Conservation (phyloP, 2,329 filamentous ascomycete species). For the Calonectria pteridis region DNA sequence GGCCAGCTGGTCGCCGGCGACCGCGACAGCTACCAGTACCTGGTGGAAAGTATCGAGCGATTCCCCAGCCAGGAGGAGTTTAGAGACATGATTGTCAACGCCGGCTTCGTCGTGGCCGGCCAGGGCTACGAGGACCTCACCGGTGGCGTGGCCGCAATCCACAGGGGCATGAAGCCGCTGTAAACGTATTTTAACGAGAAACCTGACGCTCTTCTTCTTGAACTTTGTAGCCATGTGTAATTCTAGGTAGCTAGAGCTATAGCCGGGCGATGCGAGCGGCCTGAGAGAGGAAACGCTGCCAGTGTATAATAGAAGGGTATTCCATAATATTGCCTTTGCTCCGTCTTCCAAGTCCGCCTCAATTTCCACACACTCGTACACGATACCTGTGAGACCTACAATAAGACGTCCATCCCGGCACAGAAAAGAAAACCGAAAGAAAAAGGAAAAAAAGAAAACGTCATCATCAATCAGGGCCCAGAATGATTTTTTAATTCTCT, state of each 20-base stretch:
- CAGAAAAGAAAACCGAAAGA: slow-evolving; percentile 22
- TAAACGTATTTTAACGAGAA: slow-evolving; percentile 29
- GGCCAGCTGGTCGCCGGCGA: slow-evolving; percentile 96
- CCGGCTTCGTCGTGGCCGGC: slow-evolving; percentile 87
- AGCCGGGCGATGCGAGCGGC: slow-evolving; percentile 26
- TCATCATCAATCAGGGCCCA: slow-evolving; percentile 38
- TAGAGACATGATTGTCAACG: slow-evolving; percentile 82
- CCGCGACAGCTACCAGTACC: slow-evolving; percentile 95
- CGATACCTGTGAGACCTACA: not conserved
- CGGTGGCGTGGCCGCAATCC: slow-evolving; percentile 92
- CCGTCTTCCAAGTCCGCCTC: slow-evolving; percentile 22
- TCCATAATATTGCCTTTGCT: slow-evolving; percentile 26
- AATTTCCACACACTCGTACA: slow-evolving; percentile 1
- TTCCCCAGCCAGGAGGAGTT: slow-evolving; percentile 92
- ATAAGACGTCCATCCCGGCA: not conserved
- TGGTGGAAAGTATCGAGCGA: slow-evolving; percentile 96
- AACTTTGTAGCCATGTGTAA: slow-evolving; percentile 36
- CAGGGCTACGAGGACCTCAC: slow-evolving; percentile 91
- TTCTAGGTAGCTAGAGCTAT: slow-evolving; percentile 33
- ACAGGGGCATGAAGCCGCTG: slow-evolving; percentile 91
- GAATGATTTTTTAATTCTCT: slow-evolving; percentile 48
- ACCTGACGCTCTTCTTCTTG: not conserved
- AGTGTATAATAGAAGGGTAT: slow-evolving; percentile 44
- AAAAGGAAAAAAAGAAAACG: slow-evolving; percentile 15
- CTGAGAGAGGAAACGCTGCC: slow-evolving; percentile 25